Percentiles rank a stretch among this genome's conserved stretches.
Conservation (phyloP, 306 rosid species). For the Geum urbanum region DNA sequence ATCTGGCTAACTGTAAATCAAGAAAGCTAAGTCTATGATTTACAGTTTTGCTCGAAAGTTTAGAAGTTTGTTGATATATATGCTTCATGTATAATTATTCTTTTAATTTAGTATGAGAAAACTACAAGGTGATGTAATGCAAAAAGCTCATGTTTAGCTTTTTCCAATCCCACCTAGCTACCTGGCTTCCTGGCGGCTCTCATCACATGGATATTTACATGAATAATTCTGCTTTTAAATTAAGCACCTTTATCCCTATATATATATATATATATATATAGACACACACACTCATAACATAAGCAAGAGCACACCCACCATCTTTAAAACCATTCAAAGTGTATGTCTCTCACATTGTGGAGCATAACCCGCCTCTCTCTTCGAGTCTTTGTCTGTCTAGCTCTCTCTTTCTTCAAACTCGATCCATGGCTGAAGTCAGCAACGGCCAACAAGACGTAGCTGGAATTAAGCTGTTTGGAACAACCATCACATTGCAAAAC, state of each 20-base stretch:
- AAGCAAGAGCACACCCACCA: neutral
- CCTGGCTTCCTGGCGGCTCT: slow-evolving; percentile 30
- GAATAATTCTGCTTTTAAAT: neutral
- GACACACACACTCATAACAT: neutral
- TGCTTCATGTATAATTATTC: neutral
- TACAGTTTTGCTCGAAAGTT: too few relatives aligned
- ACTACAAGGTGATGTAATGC: slow-evolving; percentile 46
- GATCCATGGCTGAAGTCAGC: slow-evolving; percentile 52
- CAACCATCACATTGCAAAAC: slow-evolving; percentile 47
- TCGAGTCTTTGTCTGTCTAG: neutral
- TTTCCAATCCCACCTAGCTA: slow-evolving; percentile 32
- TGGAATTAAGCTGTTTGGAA: slow-evolving; percentile 87
- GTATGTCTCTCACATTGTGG: neutral
- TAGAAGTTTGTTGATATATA: neutral
- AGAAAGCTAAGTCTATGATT: too few relatives aligned
- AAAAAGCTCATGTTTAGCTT: slow-evolving; percentile 52
- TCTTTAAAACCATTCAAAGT: neutral
- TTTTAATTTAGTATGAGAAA: neutral
- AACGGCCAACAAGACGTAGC: slow-evolving; percentile 35
- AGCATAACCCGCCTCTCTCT: neutral
- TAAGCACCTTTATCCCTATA: slow-evolving; percentile 32
- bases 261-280: neutral
- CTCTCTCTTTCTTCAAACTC: neutral
- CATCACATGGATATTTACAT: slow-evolving; percentile 31
- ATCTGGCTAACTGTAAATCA: too few relatives aligned